Evolutionary conservation across 1,284 basidiomycete genomes (phyloP).

Genomic region (Trichosporon asahii): DNA sequence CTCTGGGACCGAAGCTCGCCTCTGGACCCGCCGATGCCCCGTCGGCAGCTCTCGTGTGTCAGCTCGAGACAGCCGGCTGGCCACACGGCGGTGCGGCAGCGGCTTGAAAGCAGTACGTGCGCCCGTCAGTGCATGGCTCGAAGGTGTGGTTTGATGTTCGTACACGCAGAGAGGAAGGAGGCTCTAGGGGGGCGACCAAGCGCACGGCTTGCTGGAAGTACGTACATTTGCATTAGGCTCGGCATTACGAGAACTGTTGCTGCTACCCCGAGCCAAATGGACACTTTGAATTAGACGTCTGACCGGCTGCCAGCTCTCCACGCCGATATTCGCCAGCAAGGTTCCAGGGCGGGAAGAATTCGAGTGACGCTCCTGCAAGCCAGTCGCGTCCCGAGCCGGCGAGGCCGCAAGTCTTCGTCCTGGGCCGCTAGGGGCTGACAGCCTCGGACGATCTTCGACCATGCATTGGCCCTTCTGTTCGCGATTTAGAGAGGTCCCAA

Average conservation of each 20-base stretch:
- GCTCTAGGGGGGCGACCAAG: not conserved
- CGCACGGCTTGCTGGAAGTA: not conserved
- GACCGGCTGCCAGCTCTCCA: not conserved
- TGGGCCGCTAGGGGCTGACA: not conserved
- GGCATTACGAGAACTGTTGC: not conserved
- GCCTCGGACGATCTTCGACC: not conserved
- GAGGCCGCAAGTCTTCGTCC: not conserved
- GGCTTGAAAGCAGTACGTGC: not conserved
- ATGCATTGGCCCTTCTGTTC: not conserved
- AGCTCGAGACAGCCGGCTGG: constrained; percentile 2
- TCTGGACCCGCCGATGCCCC: not conserved
- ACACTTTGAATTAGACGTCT: not conserved
- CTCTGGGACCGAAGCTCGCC: not conserved
- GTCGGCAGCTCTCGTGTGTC: not conserved
- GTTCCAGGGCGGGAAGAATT: constrained; percentile 6
- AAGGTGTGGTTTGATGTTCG: not conserved
- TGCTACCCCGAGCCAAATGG: not conserved
- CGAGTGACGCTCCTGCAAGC: not conserved
- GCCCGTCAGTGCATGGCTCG: not conserved
- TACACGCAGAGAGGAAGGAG: not conserved
- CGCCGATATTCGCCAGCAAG: not conserved
- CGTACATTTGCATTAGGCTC: not conserved
- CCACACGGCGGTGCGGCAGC: not conserved
- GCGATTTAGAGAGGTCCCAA: not conserved
- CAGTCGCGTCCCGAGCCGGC: not conserved